Base-by-base conservation (phyloP, 73 alveolate genomes). In the Paramecium caudatum region DNA sequence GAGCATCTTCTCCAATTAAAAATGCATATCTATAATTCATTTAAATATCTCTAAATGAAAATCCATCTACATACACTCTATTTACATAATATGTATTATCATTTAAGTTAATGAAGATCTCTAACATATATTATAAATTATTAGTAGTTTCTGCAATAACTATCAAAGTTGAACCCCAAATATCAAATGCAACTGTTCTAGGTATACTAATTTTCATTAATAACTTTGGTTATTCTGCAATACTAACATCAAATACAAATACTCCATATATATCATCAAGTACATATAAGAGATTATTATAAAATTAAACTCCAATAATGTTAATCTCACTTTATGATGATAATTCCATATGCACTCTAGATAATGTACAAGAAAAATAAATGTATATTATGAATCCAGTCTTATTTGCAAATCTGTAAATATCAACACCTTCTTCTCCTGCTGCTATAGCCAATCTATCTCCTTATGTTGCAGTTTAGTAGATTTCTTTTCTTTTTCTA, bases 1-100 rank as follows among this genome's bases (percentile, higher is more conserved):
- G 88, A 4, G 65, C 68, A 13, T 74, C 88, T 45, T 74, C 88
- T 1, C 88, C 88, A 19, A 74, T 74, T 6, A 74, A 19, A 74
- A 74, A 27, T 8, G 70, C 88, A 74, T 74, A 74, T 21, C 43
- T 23, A 1, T 45, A 30, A 45, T 37, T 41, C 0, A 74, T 74
- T n/a, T 74, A n/a, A 6, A 74, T 13, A 39, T 74, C 88, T 21
- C 47, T 74, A 74, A 19, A 74, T 1, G 45, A 21, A 39, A 74
- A 74, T 39, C 43, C 88, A 74, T 74, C 88, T 39, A 74, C 69
- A 16, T 9, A 74, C 16, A 74, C 88, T 74, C 88, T 37, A 74
- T 74, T 74, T n/a, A 74, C 69, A 74, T 36, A 74, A 74, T 74
- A 74, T 3, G 43, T 15, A 5, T 16, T 12, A 39, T 41, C 39